Percentiles rank a stretch among this genome's conserved stretches.
These are phyloP conservation scores for Ophiostoma fasciatum DNA, from an alignment of 2,329 filamentous ascomycete genomes.

Conservation along the genomic window DNA sequence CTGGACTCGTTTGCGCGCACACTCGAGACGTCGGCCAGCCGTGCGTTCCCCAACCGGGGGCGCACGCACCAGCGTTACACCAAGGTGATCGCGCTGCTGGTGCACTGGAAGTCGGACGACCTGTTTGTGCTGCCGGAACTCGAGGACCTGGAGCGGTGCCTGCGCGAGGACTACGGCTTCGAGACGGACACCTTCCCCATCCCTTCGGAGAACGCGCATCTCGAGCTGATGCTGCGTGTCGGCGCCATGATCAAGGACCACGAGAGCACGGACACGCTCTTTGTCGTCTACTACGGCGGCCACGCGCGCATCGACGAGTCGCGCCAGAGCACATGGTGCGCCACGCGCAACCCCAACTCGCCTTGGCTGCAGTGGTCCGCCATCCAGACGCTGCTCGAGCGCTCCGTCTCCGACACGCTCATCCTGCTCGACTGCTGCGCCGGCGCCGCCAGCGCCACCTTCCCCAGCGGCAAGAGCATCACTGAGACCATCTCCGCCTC, in stretches of 20 bases:
- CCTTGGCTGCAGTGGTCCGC: slow-evolving; percentile 46
- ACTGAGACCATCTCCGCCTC: slow-evolving; percentile 48
- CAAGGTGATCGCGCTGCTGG: slow-evolving; percentile 37
- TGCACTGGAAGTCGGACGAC: slow-evolving; percentile 44
- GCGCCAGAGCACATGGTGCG: slow-evolving; percentile 45
- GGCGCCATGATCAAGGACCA: slow-evolving; percentile 42
- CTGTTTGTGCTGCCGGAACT: slow-evolving; percentile 43
- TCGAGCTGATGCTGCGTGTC: slow-evolving; percentile 42
- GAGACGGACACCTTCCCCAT: slow-evolving; percentile 43
- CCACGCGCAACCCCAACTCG: slow-evolving; percentile 36
- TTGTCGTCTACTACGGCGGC: slow-evolving; percentile 44
- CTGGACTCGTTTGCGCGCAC: slow-evolving; percentile 38
- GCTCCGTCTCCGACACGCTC: slow-evolving; percentile 40
- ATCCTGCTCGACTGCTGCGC: slow-evolving; percentile 46
- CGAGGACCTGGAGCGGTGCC: slow-evolving; percentile 38
- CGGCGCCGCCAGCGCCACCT: slow-evolving; percentile 43
- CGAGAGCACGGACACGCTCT: slow-evolving; percentile 36
- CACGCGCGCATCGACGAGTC: slow-evolving; percentile 46
- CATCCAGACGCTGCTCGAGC: slow-evolving; percentile 42
- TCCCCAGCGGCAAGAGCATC: slow-evolving; percentile 41
- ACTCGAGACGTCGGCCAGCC: slow-evolving; percentile 39
- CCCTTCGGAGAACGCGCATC: slow-evolving; percentile 41
- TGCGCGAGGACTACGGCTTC: slow-evolving; percentile 40
- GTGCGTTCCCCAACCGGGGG: slow-evolving; percentile 42
- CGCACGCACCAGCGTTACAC: slow-evolving; percentile 37